Evolutionary conservation across 352 stramenopile species (phyloP).

Genomic region (Phytophthora vignae): DNA sequence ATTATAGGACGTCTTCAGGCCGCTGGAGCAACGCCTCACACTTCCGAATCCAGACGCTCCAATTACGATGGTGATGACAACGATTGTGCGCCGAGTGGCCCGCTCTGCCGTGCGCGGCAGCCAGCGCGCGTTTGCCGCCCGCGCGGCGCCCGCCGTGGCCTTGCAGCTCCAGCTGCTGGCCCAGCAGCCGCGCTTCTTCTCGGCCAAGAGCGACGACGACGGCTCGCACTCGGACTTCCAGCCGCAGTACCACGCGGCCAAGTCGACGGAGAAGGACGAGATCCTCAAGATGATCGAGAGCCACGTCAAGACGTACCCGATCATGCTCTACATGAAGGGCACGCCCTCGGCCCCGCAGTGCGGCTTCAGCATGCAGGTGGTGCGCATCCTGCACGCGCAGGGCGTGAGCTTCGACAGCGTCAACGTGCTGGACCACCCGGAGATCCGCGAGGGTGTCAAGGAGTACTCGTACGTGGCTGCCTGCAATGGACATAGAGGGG

Average conservation of each 20-base stretch:
- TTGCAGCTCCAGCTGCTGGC: not conserved
- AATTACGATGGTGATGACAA: constrained; percentile 41
- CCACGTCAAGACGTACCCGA: constrained; percentile 90
- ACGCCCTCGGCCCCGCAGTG: constrained; percentile 97
- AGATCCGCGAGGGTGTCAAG: constrained; percentile 99
- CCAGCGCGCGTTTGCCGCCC: constrained; percentile 22
- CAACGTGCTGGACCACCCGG: constrained; percentile 98
- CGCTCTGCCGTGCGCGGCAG: constrained; percentile 39
- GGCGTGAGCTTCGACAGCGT: constrained; percentile 97
- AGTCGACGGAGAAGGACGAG: constrained; percentile 89
- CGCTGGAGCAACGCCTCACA: not conserved
- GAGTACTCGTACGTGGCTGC: constrained; percentile 93
- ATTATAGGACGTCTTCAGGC: not conserved
- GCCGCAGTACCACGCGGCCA: constrained; percentile 86
- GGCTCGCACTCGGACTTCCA: constrained; percentile 91
- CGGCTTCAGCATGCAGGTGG: constrained; percentile 97
- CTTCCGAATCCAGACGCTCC: too few relatives aligned
- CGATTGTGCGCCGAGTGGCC: constrained; percentile 44
- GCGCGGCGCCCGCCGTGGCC: constrained; percentile 2
- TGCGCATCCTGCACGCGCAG: constrained; percentile 94
- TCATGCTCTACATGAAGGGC: constrained; percentile 99
- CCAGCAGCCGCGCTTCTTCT: constrained; percentile 39
- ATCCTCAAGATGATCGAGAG: constrained; percentile 92
- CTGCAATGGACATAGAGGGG: not conserved
- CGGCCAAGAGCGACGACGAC: constrained; percentile 55